Evolutionary conservation across 768 basidiomycete genomes (phyloP).

Genomic region (Naganishia randhawae): DNA sequence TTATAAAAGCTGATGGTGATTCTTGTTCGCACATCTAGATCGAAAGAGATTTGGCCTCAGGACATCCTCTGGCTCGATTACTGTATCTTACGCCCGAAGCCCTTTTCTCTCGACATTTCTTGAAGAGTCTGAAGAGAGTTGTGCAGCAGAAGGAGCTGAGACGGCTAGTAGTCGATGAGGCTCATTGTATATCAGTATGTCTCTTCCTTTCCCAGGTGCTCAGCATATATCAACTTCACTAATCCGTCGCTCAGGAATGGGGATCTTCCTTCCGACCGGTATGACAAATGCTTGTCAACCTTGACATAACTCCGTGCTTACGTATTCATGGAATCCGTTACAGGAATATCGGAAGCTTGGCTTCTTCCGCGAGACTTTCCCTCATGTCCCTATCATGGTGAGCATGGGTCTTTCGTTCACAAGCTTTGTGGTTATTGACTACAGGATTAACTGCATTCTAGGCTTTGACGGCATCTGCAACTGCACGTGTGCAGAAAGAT

Average conservation of each 20-base stretch:
- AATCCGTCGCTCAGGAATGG: constrained; percentile 41
- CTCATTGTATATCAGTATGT: constrained; percentile 50
- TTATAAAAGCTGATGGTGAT: background rate
- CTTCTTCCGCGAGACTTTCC: constrained; percentile 44
- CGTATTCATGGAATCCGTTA: background rate
- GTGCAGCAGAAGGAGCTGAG: constrained; percentile 46
- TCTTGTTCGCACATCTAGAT: constrained; percentile 33
- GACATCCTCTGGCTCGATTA: constrained; percentile 43
- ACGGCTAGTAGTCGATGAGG: constrained; percentile 51
- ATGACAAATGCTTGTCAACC: constrained; percentile 44
- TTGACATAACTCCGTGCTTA: constrained; percentile 28
- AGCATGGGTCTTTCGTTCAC: background rate
- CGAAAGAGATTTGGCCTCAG: constrained; percentile 39
- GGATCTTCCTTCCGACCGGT: constrained; percentile 44
- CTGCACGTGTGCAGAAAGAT: constrained; percentile 45
- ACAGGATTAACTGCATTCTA: background rate
- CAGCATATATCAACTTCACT: background rate
- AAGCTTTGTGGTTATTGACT: background rate
- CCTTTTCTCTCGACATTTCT: constrained; percentile 35
- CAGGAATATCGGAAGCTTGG: constrained; percentile 48
- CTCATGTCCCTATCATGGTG: constrained; percentile 48
- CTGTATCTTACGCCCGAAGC: constrained; percentile 49
- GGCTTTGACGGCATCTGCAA: constrained; percentile 52
- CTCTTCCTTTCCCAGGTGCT: background rate
- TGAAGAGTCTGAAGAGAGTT: constrained; percentile 33